phyloP scores from a whole-genome alignment of 306 rosid species.

The Acacia melanoxylon region DNA sequence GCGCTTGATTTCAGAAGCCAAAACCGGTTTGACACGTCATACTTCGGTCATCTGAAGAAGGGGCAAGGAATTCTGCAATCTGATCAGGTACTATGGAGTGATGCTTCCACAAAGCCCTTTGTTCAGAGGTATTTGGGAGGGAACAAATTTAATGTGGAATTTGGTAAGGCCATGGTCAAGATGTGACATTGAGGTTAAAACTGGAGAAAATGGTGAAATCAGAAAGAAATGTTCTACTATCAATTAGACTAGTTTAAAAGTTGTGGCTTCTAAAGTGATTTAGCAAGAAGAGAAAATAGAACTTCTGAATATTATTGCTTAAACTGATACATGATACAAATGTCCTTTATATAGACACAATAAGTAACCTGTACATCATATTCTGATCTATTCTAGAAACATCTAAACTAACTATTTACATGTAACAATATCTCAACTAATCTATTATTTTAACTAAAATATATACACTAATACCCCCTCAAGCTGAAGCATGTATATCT shows the following conservation, averaged over 20 bases:
- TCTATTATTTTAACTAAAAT: too few species aligned
- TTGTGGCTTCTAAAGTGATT: too few species aligned
- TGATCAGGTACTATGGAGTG: slow-evolving; percentile 61
- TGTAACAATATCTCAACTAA: too few species aligned
- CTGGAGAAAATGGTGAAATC: slow-evolving; percentile 54
- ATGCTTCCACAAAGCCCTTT: slow-evolving; percentile 46
- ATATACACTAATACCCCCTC: too few species aligned
- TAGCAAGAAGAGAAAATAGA: too few species aligned
- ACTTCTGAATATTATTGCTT: too few species aligned
- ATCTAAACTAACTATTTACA: too few species aligned
- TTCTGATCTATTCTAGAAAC: too few species aligned
- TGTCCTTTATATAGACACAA: too few species aligned
- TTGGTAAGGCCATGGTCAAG: slow-evolving; percentile 66
- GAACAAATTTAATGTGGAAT: slow-evolving; percentile 50
- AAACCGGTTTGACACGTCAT: slow-evolving; percentile 43
- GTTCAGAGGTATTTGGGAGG: slow-evolving; percentile 47
- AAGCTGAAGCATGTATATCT: too few species aligned
- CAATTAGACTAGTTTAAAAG: slow-evolving; percentile 25
- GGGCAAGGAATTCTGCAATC: slow-evolving; percentile 61
- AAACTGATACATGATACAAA: too few species aligned
- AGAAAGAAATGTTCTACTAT: slow-evolving; percentile 57
- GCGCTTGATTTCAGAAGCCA: slow-evolving; percentile 49
- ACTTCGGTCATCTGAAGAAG: slow-evolving; percentile 40
- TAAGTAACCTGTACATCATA: too few species aligned
- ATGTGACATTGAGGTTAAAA: slow-evolving; percentile 61